Percentiles rank a stretch among this genome's conserved stretches.
phyloP scores from a whole-genome alignment of 768 basidiomycete genomes.

The Lactifluus pinguis region DNA sequence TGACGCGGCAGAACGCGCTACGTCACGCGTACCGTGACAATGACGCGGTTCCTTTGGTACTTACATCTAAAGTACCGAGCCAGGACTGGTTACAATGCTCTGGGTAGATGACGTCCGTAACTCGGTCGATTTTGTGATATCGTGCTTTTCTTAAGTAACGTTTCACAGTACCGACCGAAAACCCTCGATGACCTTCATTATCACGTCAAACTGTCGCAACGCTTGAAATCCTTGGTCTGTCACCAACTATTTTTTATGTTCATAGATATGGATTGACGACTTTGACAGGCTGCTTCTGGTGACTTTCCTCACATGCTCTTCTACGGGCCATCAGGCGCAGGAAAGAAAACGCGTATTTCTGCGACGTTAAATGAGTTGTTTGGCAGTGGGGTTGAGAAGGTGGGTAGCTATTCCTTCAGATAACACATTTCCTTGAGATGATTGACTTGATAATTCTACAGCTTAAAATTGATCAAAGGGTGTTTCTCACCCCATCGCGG shows the following conservation, averaged over 20 bases:
- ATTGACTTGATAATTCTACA: constrained; percentile 26
- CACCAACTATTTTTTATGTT: not conserved
- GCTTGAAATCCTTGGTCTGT: constrained; percentile 71
- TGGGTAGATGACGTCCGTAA: constrained; percentile 44
- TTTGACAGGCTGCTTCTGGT: constrained; percentile 63
- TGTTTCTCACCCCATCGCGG: constrained; percentile 89
- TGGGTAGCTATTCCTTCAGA: constrained; percentile 24
- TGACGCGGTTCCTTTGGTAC: too few species aligned
- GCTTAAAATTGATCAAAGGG: constrained; percentile 96
- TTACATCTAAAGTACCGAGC: not conserved
- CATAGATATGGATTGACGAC: not conserved
- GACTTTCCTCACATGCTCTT: constrained; percentile 98
- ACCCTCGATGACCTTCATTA: constrained; percentile 83
- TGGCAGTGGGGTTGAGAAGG: constrained; percentile 90
- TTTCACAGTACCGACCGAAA: constrained; percentile 71
- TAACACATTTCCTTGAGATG: not conserved
- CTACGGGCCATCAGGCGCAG: constrained; percentile 94
- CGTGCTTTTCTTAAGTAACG: not conserved
- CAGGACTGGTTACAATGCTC: constrained; percentile 22
- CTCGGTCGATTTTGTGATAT: not conserved
- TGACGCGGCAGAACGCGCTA: constrained; percentile 18
- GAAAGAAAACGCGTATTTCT: constrained; percentile 95
- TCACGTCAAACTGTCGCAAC: constrained; percentile 68
- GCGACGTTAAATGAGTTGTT: constrained; percentile 84
- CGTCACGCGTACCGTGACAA: constrained; percentile 18